Evolutionary conservation across 176 grass and related monocot genomes (phyloP), one percentile per base, ranked within the genome.

Genomic region (Tillandsia leiboldiana): DNA sequence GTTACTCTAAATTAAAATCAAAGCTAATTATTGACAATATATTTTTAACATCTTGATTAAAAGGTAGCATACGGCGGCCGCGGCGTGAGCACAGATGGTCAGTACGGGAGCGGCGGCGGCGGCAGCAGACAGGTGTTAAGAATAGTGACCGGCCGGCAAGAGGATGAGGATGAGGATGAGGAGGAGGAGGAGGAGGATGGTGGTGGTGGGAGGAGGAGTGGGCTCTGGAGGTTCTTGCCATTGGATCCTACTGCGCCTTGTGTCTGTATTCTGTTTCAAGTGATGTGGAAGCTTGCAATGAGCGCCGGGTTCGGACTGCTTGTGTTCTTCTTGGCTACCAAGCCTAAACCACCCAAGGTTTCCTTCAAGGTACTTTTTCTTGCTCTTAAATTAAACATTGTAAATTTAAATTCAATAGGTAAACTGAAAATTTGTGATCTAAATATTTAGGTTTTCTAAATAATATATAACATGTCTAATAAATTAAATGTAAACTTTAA

Each of bases 301-400:
- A 87, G 89, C 75, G 56, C 89, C 61, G 83, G 75, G 28, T 47
- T 92, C 28, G 76, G 86, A 51, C 79, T 92, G 56, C 77, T 92
- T 51, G 76, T 97, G 51, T 97, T 97, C 88, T 82, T 90, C 48
- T 69, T 92, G 50, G 89, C 77, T 26, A 97, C 89, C 26, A 81
- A 72, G 26, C 89, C 93, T 18, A 73, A 73, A 2, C 53, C 15
- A 2, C 93, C 93, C 0, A 68, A 70, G 24, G 82, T 92, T 49
- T 74, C 77, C 53, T 85, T 97, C 73, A 81, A 83, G 62, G 83
- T 86, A 70, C 20, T 69, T 50, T 14, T 48, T 52, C 10, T 67
- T 22, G 10, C 9, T 24, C 24, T 24, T 24, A 24, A 24, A 24
- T 24, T 24, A 24, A 24, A 24, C 24, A 24, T 24, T 24, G 24